These are phyloP conservation scores for Aspergillus luchuensis DNA, from an alignment of 2,329 filamentous ascomycete genomes.

Conservation along the genomic window DNA sequence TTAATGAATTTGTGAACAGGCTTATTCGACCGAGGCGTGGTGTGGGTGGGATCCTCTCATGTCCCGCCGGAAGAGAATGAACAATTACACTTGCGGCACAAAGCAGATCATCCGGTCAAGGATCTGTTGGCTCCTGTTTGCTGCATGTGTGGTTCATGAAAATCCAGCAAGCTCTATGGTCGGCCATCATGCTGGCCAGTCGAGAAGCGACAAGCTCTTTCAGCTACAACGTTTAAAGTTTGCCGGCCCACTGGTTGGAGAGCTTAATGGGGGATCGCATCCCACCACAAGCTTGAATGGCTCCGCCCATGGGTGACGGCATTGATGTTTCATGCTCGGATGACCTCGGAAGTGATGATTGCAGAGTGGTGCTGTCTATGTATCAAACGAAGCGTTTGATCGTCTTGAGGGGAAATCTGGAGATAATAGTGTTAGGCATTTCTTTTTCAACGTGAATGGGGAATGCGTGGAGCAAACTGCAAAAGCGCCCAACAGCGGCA, in stretches of 20 bases:
- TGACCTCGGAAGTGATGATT: conserved; percentile 14
- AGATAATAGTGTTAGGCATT: background rate
- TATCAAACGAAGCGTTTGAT: too few species aligned
- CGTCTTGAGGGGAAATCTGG: too few species aligned
- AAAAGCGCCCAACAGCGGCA: conserved; percentile 2
- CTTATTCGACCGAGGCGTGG: too few species aligned
- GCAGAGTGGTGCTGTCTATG: background rate
- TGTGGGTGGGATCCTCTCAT: background rate
- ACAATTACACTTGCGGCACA: background rate
- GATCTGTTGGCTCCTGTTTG: background rate
- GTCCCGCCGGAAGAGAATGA: background rate
- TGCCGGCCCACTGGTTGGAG: conserved; percentile 4
- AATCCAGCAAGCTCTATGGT: background rate
- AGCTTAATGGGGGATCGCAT: background rate
- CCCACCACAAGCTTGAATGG: background rate
- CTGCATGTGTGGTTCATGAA: background rate
- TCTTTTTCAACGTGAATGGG: background rate
- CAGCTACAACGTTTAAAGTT: conserved; percentile 5
- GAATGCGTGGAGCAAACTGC: background rate
- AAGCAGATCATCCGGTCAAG: background rate
- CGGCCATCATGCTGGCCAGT: background rate
- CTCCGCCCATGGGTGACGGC: conserved; percentile 18
- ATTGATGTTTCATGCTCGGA: conserved; percentile 24
- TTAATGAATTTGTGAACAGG: too few species aligned
- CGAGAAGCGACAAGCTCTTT: background rate